phyloP scores from a whole-genome alignment of 805 yeast genomes.

The Starmerella geochares region DNA sequence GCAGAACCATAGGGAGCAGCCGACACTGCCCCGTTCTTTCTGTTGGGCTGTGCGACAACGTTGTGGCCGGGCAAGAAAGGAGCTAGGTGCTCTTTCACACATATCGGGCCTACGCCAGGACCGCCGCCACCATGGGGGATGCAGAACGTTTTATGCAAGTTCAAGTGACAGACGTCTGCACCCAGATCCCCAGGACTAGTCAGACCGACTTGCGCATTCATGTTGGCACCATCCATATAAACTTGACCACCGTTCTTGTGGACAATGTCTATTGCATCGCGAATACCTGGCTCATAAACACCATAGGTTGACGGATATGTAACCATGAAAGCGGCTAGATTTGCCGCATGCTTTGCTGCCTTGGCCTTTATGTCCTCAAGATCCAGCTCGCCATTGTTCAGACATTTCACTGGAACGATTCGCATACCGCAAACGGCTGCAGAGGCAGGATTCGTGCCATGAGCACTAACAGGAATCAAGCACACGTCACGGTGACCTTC shows the following conservation, averaged over 20 bases:
- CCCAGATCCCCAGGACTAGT: conserved; percentile 97
- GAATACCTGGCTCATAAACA: conserved; percentile 84
- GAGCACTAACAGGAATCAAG: conserved; percentile 93
- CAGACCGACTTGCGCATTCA: conserved; percentile 97
- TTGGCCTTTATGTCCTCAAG: conserved; percentile 61
- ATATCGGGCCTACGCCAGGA: conserved; percentile 97
- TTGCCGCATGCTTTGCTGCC: conserved; percentile 56
- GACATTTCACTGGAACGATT: conserved; percentile 86
- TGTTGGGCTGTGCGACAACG: conserved; percentile 40
- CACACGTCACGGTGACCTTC: conserved; percentile 71
- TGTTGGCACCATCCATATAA: conserved; percentile 95
- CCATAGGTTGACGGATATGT: conserved; percentile 98
- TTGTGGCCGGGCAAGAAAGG: conserved; percentile 78
- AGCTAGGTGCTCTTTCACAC: conserved; percentile 72
- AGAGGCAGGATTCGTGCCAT: conserved; percentile 97
- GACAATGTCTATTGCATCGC: conserved; percentile 71
- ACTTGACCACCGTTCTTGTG: conserved; percentile 90
- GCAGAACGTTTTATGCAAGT: conserved; percentile 93
- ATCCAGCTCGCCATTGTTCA: conserved; percentile 76
- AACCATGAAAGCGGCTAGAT: conserved; percentile 86
- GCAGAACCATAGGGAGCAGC: conserved; percentile 97
- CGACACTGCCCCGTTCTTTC: conserved; percentile 48
- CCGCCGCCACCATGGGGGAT: conserved; percentile 99
- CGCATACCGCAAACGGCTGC: conserved; percentile 95
- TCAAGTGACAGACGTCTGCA: conserved; percentile 96